phyloP scores from a whole-genome alignment of 1,139 yeast species.

The Candida buenavistaensis region DNA sequence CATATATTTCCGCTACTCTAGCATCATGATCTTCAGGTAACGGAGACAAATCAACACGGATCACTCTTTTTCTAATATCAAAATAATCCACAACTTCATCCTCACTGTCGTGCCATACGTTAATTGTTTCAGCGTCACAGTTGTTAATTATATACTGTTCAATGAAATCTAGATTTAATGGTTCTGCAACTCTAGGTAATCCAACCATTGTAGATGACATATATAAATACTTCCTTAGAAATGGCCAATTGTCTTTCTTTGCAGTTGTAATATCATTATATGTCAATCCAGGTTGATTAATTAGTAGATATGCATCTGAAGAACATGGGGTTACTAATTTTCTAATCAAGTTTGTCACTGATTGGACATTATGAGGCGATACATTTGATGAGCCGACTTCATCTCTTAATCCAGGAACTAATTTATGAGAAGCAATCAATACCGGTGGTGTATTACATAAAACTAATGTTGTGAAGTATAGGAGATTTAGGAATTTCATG shows the following conservation, averaged over 20 bases:
- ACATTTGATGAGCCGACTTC: slow-evolving; percentile 23
- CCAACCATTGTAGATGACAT: slow-evolving; percentile 66
- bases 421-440: slow-evolving; percentile 42
- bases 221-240: slow-evolving; percentile 53
- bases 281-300: slow-evolving; percentile 69
- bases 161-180: slow-evolving; percentile 49
- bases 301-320: slow-evolving; percentile 66
- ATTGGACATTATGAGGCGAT: slow-evolving; percentile 21
- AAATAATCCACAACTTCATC: slow-evolving; percentile 46
- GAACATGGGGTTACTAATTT: slow-evolving; percentile 59
- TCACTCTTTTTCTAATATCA: slow-evolving; percentile 62
- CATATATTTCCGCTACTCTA: slow-evolving; percentile 13
- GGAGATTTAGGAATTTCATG: slow-evolving; percentile 8
- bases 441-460: slow-evolving; percentile 27
- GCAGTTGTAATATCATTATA: slow-evolving; percentile 53
- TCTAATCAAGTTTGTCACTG: slow-evolving; percentile 46
- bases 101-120: slow-evolving; percentile 38
- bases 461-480: slow-evolving; percentile 4
- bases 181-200: slow-evolving; percentile 50
- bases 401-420: slow-evolving; percentile 32
- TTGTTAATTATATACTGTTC: slow-evolving; percentile 42
- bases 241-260: slow-evolving; percentile 47
- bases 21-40: slow-evolving; percentile 34
- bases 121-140: slow-evolving; percentile 49
- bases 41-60: slow-evolving; percentile 52